Base-by-base conservation (phyloP, 179 eudicot species). In the Nepenthes alata region DNA sequence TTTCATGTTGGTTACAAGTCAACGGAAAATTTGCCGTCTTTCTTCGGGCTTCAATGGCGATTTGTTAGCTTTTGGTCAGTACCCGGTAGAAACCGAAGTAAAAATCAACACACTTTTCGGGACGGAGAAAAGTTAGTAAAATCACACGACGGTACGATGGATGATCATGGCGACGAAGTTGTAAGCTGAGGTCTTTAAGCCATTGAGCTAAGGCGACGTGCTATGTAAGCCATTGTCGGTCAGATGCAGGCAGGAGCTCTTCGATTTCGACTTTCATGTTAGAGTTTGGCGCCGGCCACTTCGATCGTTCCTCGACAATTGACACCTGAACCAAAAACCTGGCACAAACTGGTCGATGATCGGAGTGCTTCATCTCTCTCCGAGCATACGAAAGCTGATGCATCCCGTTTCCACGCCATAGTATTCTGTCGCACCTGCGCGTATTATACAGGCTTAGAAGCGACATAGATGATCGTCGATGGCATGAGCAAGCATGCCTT, bases 301-400 rank as follows among this genome's bases (percentile, higher is more conserved):
- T 63, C n/a, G 44, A 36, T 59, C 63, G 60, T 37, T 67, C 66
- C 45, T 64, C 70, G 16, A 57, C 62, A 3, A 69, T 72, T 37
- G 55, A 57, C 53, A 82, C 80, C 38, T 82, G 69, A 37, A 76
- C 72, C n/a, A 74, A 38, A 73, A 86, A 86, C 14, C 68, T 74
- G 10, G 95, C 83, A 52, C 72, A 81, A 37, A 89, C 96, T 3
- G 96, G 96, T 51, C 96, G 75, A 76, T 89, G 96, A 48, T 89
- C 96, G 8, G 96, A 89, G 59, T 84, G 79, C 52, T 65, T 80
- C 6, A 75, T 79, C 64, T 74, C 83, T 59, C 78, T 76, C 10
- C 96, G 81, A 41, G 64, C 72, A 47, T 89, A 89, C 13, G 74
- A 70, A 37, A 75, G 64, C 65, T 86, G 95, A 25, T 67, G 58